Evolutionary conservation across 371 early-diverging fungal genomes (phyloP), one percentile per base, ranked within the genome.

Genomic region (Synchytrium microbalum): DNA sequence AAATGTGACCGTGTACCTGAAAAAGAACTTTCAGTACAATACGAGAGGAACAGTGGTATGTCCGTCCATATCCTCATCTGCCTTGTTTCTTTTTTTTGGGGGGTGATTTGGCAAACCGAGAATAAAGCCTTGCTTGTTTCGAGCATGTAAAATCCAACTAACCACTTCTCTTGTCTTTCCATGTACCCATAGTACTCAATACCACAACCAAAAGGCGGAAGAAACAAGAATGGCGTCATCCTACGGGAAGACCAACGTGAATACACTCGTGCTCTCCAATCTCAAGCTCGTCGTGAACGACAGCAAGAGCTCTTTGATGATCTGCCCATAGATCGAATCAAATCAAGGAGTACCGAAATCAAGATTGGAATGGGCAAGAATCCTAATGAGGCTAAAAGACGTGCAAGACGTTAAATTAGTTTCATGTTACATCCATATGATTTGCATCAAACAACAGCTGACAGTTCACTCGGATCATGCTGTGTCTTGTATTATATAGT

Each of bases 181-280:
- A 5, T 33, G n/a, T n/a, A n/a, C n/a, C n/a, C 32, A 0, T 67
- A 82, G 79, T 96, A 86, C 69, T 84, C 90, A 64, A 87, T 97
- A 56, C 96, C 96, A 1, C 70, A 74, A 10, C 87, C 92, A 2
- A 84, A 90, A 69, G 91, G 92, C 33, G 96, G 98, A 28, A 82
- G 86, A 33, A 30, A 59, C 46, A 70, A 75, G 66, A 81, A 83
- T 27, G 88, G 94, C 68, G 75, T 96, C 63, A 88, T 98, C 28
- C 76, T 94, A 46, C 84, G 93, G 58, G 95, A 92, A 70, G 97
- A 96, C 72, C 93, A 96, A 69, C 83, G 85, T 58, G 95, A 93
- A 69, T 93, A 86, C 69, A 70, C 85, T 60, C 65, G 71, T 24
- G 63, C 74, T 1, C 3, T 71, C 24, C 57, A 63, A 24, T 38